A percentile compares a stretch with the other conserved stretches of the same genome.
These are phyloP conservation scores for Cymodocea nodosa DNA, from an alignment of 116 monocot genomes.

Conservation along the genomic window DNA sequence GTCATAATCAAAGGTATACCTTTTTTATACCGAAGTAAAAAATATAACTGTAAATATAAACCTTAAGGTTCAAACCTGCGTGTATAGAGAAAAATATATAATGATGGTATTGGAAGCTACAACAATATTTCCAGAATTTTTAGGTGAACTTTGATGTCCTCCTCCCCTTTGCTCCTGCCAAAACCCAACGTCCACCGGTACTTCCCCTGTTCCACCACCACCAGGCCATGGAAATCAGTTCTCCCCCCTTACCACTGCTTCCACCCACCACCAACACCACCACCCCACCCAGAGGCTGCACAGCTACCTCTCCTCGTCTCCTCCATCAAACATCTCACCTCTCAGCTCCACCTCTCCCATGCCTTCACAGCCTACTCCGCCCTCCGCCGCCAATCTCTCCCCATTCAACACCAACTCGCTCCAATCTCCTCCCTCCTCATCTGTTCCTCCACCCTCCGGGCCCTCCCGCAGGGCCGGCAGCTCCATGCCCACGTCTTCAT, in stretches of 20 bases:
- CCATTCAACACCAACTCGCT: slow-evolving; percentile 5
- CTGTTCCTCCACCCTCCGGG: slow-evolving; percentile 9
- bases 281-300: not conserved
- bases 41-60: no score
- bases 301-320: not conserved
- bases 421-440: slow-evolving; percentile 21
- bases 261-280: no score
- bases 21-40: no score
- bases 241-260: not conserved
- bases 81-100: no score
- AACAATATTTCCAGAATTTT: no score
- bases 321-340: slow-evolving; percentile 6
- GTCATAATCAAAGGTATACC: no score
- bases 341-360: slow-evolving; percentile 1
- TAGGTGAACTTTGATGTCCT: not conserved
- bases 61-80: no score
- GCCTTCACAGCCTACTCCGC: slow-evolving; percentile 16
- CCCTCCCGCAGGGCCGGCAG: slow-evolving; percentile 11
- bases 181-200: not conserved
- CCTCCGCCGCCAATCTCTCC: slow-evolving; percentile 7
- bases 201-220: not conserved
- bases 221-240: slow-evolving; percentile 8
- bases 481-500: slow-evolving; percentile 29
- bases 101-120: no score
- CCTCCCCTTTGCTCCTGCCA: not conserved